Conservation (phyloP, 352 stramenopile species). For the Pythium vanterpoolii region DNA sequence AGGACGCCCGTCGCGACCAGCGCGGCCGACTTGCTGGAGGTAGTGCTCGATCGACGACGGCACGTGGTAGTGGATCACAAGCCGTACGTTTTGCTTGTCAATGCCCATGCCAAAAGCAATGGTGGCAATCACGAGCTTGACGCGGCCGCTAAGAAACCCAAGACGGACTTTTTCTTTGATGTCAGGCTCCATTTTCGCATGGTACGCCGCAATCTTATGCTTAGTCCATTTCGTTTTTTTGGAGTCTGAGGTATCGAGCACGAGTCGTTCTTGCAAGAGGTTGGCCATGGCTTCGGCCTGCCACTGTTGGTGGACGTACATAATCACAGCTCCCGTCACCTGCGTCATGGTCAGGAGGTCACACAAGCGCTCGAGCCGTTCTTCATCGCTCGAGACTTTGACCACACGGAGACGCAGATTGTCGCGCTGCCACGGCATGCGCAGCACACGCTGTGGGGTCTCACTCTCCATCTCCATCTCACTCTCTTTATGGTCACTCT, state of each 20-base stretch:
- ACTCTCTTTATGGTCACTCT: not conserved
- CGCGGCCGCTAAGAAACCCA: conserved; percentile 86
- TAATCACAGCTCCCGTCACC: conserved; percentile 53
- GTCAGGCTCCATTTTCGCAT: conserved; percentile 90
- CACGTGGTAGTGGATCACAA: conserved; percentile 97
- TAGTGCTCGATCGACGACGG: conserved; percentile 98
- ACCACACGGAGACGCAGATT: conserved; percentile 64
- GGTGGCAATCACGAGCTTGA: conserved; percentile 94
- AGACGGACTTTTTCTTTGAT: conserved; percentile 72
- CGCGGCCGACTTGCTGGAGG: conserved; percentile 96
- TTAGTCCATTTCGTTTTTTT: conserved; percentile 27
- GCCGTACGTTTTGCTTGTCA: conserved; percentile 96
- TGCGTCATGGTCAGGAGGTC: conserved; percentile 26
- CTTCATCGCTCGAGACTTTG: conserved; percentile 53
- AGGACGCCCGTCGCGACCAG: conserved; percentile 91
- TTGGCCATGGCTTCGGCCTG: conserved; percentile 70
- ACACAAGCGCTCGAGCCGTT: conserved; percentile 41
- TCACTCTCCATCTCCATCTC: not conserved
- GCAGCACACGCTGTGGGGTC: conserved; percentile 47
- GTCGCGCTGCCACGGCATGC: conserved; percentile 71
- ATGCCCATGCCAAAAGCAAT: conserved; percentile 99
- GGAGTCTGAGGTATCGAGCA: conserved; percentile 15
- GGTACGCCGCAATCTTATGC: conserved; percentile 82
- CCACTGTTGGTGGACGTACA: conserved; percentile 83
- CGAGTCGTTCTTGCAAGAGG: conserved; percentile 55